Conservation (phyloP, 805 yeast genomes). For the Lipomyces mesembrius region DNA sequence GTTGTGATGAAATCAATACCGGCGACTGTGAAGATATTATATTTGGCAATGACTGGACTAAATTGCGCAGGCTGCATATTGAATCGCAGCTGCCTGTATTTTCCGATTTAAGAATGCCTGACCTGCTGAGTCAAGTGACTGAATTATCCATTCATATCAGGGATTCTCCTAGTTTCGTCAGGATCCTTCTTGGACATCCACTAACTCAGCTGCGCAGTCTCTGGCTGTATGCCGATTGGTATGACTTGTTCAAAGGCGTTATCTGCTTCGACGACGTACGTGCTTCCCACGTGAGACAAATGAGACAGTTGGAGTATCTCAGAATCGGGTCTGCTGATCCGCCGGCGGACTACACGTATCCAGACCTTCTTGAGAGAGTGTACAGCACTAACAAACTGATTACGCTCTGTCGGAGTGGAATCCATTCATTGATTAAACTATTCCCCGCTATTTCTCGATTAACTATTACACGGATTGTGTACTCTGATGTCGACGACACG, state of each 20-base stretch:
- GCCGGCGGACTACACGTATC: background rate
- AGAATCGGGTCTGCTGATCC: background rate
- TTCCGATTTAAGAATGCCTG: background rate
- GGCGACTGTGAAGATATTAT: background rate
- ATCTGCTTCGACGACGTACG: background rate
- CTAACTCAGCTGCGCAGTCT: background rate
- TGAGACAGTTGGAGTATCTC: background rate
- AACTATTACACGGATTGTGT: background rate
- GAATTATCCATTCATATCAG: background rate
- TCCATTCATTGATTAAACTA: background rate
- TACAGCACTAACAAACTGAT: background rate
- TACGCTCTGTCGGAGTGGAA: background rate
- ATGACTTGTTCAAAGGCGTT: background rate
- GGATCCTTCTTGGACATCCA: background rate
- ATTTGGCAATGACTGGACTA: background rate
- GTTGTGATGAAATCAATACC: background rate
- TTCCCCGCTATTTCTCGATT: background rate
- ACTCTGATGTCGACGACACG: background rate
- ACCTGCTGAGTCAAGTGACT: background rate
- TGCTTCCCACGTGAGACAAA: background rate
- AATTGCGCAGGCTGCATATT: background rate
- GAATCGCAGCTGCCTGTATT: background rate
- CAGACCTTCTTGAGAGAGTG: background rate
- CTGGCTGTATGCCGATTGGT: background rate
- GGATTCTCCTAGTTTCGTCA: background rate